These are phyloP conservation scores for Gyromitra esculenta DNA, from an alignment of 2,329 filamentous ascomycete species.

Conservation along the genomic window DNA sequence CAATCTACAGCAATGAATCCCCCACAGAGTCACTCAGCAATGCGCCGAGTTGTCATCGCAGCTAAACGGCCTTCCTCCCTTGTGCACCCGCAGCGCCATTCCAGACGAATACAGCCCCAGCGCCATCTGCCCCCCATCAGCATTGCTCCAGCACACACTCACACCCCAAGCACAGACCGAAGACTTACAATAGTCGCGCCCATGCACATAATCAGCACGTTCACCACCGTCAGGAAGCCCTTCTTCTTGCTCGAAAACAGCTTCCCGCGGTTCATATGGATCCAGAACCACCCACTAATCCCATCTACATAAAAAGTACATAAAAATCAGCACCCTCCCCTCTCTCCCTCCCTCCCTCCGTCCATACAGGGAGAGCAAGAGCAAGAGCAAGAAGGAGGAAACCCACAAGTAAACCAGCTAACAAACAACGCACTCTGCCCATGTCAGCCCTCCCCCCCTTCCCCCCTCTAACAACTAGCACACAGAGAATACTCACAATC, in stretches of 20 bases:
- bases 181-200: constrained; percentile 50
- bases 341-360: too few relatives aligned
- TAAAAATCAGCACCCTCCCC: too few relatives aligned
- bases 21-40: background rate
- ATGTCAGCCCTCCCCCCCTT: background rate
- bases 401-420: constrained; percentile 68
- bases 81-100: constrained; percentile 29
- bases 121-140: constrained; percentile 31
- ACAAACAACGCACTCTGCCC: constrained; percentile 68
- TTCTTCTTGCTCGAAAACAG: constrained; percentile 60
- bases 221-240: constrained; percentile 59
- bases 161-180: background rate
- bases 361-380: too few relatives aligned
- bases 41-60: constrained; percentile 51
- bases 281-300: constrained; percentile 64
- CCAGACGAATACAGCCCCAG: constrained; percentile 51
- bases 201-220: constrained; percentile 55
- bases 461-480: too few relatives aligned
- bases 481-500: constrained; percentile 61
- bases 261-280: constrained; percentile 64
- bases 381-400: too few relatives aligned
- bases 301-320: constrained; percentile 58
- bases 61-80: constrained; percentile 33
- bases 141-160: background rate
- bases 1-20: too few relatives aligned